A percentile compares a stretch with the other conserved stretches of the same genome.
Evolutionary conservation across 2,329 filamentous ascomycete genomes (phyloP).

Genomic region (Triangularia verruculosa): DNA sequence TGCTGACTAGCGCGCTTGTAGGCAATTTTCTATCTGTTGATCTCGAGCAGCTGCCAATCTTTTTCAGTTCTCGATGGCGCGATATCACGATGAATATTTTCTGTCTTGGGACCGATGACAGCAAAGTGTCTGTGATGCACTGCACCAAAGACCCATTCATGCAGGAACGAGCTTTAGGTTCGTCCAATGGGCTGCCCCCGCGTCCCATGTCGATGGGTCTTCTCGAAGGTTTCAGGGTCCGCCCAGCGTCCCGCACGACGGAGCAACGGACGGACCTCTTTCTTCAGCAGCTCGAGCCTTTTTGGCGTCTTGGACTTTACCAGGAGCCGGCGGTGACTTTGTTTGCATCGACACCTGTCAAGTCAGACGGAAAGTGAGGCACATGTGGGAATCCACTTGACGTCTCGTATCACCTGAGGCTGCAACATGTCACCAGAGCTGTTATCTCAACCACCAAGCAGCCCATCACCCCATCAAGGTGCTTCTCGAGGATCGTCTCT

Average conservation of each 20-base stretch:
- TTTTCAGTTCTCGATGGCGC: conserved; percentile 18
- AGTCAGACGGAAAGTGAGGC: background rate
- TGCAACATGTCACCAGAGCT: background rate
- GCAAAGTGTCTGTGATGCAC: conserved; percentile 14
- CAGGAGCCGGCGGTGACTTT: background rate
- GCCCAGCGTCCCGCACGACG: conserved; percentile 2
- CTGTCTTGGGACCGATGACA: conserved; percentile 14
- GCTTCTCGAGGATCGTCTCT: background rate
- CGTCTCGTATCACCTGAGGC: background rate
- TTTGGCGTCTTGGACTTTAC: conserved; percentile 7
- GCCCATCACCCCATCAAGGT: background rate
- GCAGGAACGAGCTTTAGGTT: conserved; percentile 22
- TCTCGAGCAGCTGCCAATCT: conserved; percentile 6
- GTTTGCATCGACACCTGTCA: background rate
- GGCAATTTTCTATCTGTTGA: conserved; percentile 1
- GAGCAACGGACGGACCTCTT: conserved; percentile 3
- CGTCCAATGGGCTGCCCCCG: conserved; percentile 22
- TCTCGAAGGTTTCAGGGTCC: conserved; percentile 26
- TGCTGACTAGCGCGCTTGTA: background rate
- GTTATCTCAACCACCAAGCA: background rate
- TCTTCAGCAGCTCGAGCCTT: conserved; percentile 1
- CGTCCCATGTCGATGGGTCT: conserved; percentile 24
- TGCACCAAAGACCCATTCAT: conserved; percentile 6
- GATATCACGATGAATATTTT: conserved; percentile 19
- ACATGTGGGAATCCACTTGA: background rate